These are phyloP conservation scores for Mucuna pruriens DNA, from an alignment of 306 rosid genomes.

Conservation along the genomic window DNA sequence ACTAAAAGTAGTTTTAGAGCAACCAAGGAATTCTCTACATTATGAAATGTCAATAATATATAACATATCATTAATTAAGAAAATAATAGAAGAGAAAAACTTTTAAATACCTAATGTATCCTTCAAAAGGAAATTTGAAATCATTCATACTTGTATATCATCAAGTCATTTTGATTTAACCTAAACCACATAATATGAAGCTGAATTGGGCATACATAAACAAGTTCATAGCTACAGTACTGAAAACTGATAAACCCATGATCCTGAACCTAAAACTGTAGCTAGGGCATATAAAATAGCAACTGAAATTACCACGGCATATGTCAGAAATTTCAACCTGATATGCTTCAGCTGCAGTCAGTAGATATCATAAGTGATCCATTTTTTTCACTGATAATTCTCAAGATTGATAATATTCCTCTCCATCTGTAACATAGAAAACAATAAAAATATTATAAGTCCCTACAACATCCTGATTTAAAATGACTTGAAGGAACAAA, in stretches of 20 bases:
- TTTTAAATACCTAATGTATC: neutral
- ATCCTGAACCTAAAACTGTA: neutral
- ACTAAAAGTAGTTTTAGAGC: neutral
- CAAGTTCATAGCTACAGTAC: neutral
- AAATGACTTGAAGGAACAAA: neutral
- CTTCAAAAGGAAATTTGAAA: neutral
- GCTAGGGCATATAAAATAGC: neutral
- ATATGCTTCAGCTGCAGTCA: neutral
- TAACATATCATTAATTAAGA: neutral
- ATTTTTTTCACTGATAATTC: neutral
- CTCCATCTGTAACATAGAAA: neutral
- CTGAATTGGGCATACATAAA: neutral
- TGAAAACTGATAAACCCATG: neutral
- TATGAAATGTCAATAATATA: neutral
- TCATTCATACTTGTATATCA: neutral
- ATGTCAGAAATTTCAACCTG: neutral
- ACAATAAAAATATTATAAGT: neutral
- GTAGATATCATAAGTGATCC: neutral
- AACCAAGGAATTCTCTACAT: neutral
- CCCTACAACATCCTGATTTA: neutral
- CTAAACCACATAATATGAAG: neutral
- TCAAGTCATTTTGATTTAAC: neutral
- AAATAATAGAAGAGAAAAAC: neutral
- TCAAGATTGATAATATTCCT: neutral
- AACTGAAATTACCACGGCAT: neutral